These are phyloP conservation scores for Stephania japonica DNA, from an alignment of 164 flowering plant species.

Conservation along the genomic window DNA sequence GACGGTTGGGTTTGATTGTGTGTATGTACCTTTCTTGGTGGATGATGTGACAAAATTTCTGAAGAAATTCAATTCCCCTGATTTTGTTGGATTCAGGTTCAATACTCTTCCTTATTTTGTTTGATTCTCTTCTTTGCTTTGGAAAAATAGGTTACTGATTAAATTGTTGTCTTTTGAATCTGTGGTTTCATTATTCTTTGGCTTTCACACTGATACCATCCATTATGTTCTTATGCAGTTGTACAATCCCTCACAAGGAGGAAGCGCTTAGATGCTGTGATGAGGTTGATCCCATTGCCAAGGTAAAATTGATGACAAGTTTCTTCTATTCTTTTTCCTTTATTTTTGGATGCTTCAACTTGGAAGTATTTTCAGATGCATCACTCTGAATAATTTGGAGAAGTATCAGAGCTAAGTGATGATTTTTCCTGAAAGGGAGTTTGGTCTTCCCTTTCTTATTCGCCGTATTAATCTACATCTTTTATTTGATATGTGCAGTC, in stretches of 20 bases:
- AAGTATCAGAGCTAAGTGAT: neutral
- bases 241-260: constrained; percentile 95
- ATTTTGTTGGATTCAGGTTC: constrained; percentile 95
- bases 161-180: too few species aligned
- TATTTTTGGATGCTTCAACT: neutral
- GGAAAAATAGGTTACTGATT: too few species aligned
- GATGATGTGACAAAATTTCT: constrained; percentile 69
- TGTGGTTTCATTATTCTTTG: too few species aligned
- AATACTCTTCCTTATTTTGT: neutral
- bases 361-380: neutral
- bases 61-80: constrained; percentile 65
- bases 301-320: constrained; percentile 43
- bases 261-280: constrained; percentile 71
- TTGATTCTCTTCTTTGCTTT: neutral
- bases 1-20: constrained; percentile 68
- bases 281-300: constrained; percentile 84
- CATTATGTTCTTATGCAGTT: constrained; percentile 34
- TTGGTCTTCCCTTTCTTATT: neutral
- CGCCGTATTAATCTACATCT: constrained; percentile 1
- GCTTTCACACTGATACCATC: too few species aligned
- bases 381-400: neutral
- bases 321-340: neutral
- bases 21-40: constrained; percentile 73
- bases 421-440: neutral
- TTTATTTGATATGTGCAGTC: constrained; percentile 35